A percentile compares a stretch with the other conserved stretches of the same genome.
phyloP scores from a whole-genome alignment of 257 asterid species.

The Petunia axillaris region DNA sequence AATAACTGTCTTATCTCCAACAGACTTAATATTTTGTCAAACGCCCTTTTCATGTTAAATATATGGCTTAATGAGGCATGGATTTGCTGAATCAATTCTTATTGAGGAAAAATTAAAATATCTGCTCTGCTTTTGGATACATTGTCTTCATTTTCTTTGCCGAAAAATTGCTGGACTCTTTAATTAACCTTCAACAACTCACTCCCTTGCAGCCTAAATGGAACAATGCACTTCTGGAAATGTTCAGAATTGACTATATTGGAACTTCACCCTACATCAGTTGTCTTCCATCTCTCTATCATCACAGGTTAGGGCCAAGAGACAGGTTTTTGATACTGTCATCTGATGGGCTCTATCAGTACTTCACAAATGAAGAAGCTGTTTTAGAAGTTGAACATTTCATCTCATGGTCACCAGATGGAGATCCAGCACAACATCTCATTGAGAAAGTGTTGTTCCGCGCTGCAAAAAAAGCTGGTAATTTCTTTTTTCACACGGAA shows the following conservation, averaged over 20 bases:
- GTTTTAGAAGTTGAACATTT: constrained; percentile 83
- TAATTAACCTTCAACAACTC: constrained; percentile 20
- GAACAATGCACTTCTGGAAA: constrained; percentile 84
- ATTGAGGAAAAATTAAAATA: no score
- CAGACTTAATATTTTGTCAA: background rate
- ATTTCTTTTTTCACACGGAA: background rate
- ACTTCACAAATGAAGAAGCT: constrained; percentile 97
- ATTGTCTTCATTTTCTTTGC: background rate
- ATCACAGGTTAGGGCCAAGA: constrained; percentile 70
- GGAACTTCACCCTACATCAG: constrained; percentile 74
- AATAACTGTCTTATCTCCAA: background rate
- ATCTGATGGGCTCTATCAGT: constrained; percentile 91
- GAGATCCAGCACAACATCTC: constrained; percentile 97
- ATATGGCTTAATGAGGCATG: background rate
- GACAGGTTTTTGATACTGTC: constrained; percentile 82
- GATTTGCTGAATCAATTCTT: background rate
- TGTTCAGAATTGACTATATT: constrained; percentile 76
- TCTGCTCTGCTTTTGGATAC: constrained; percentile 12
- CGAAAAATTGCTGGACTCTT: background rate
- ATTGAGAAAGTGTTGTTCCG: constrained; percentile 88
- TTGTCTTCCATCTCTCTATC: constrained; percentile 78
- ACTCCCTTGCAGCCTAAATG: constrained; percentile 78
- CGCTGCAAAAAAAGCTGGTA: constrained; percentile 94
- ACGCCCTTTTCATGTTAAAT: background rate
- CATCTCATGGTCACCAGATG: constrained; percentile 89